A percentile compares a stretch with the other conserved stretches of the same genome.
phyloP scores from a whole-genome alignment of 148 eudicot species.

The Pouteria glomerata region DNA sequence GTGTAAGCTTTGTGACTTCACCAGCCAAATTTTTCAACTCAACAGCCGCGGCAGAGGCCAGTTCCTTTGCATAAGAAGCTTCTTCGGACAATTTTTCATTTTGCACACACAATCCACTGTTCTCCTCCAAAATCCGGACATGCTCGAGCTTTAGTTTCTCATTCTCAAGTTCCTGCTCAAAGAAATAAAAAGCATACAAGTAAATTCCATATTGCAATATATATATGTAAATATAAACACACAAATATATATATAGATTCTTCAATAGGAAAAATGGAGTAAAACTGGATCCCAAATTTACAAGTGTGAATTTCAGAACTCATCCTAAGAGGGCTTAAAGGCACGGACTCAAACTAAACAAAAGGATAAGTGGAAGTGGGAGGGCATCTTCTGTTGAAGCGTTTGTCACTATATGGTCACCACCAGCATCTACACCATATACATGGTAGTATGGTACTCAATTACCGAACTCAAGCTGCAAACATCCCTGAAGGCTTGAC shows the following conservation, averaged over 20 bases:
- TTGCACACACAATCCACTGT: conserved; percentile 82
- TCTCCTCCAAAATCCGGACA: conserved; percentile 65
- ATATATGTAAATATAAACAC: neutral
- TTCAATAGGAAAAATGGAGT: neutral
- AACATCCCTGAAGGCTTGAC: neutral
- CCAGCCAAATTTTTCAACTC: conserved; percentile 91
- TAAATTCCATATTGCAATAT: neutral
- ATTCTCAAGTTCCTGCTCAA: conserved; percentile 72
- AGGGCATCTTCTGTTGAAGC: neutral
- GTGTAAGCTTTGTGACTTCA: conserved; percentile 78
- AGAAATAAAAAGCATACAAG: neutral
- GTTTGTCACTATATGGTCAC: neutral
- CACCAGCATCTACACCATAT: neutral
- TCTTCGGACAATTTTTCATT: conserved; percentile 90
- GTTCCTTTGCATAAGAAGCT: conserved; percentile 94
- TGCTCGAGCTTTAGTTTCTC: conserved; percentile 72
- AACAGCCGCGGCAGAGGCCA: conserved; percentile 97
- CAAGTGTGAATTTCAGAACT: neutral
- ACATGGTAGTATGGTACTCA: neutral
- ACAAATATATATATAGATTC: neutral
- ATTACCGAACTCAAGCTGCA: neutral
- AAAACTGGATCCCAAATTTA: neutral
- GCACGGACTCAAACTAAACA: neutral
- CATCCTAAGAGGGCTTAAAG: neutral
- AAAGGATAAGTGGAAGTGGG: neutral